Conservation (phyloP, 305 asterid species). For the Fraxinus sp. region DNA sequence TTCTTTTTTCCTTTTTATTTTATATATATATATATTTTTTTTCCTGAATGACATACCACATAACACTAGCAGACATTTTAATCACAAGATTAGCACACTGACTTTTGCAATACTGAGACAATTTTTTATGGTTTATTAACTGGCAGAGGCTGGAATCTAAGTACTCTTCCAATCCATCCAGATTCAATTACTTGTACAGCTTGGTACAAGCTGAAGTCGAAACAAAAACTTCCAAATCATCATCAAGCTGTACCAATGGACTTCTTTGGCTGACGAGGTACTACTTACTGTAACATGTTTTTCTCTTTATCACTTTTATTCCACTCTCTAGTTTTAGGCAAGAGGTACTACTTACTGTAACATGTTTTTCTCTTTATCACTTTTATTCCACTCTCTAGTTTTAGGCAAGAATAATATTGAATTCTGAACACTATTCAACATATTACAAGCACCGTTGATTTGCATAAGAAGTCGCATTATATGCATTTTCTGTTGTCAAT, state of each 20-base stretch:
- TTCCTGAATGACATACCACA: neutral
- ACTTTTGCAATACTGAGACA: neutral
- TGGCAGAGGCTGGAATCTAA: conserved; percentile 74
- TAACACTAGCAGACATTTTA: neutral
- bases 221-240: conserved; percentile 68
- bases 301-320: neutral
- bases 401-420: neutral
- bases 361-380: neutral
- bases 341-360: conserved; percentile 34
- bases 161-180: conserved; percentile 57
- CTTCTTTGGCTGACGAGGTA: conserved; percentile 93
- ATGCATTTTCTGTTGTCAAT: neutral
- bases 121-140: neutral
- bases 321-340: neutral
- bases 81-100: neutral
- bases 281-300: neutral
- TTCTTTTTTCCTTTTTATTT: no score
- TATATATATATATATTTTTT: neutral
- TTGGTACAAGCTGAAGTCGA: conserved; percentile 87
- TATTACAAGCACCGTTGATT: neutral
- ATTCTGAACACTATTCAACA: neutral
- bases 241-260: conserved; percentile 80
- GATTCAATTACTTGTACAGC: conserved; percentile 74
- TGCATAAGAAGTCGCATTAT: neutral
- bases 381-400: neutral